Conservation (phyloP, 352 stramenopile genomes). For the Poterioochromonas sp. region DNA sequence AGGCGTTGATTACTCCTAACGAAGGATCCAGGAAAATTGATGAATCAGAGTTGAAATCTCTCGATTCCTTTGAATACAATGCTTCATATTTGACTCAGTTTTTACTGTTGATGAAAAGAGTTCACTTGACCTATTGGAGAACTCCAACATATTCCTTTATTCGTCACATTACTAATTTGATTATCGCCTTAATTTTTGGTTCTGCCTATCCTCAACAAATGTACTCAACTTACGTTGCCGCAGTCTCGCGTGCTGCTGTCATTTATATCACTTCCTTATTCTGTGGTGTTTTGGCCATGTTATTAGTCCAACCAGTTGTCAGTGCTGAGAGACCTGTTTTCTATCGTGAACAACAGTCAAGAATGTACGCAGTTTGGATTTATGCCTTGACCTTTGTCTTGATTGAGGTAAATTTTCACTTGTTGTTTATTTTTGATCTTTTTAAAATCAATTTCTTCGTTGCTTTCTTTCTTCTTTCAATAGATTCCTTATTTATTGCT, state of each 20-base stretch:
- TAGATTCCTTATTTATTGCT: conserved; percentile 44
- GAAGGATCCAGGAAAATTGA: conserved; percentile 33
- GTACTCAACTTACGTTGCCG: conserved; percentile 31
- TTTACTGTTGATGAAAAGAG: conserved; percentile 3
- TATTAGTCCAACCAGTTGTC: conserved; percentile 59
- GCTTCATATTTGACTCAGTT: conserved; percentile 14
- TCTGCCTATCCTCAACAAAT: conserved; percentile 53
- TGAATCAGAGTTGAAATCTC: conserved; percentile 76
- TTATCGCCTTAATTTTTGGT: conserved; percentile 66
- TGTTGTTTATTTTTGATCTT: too few species aligned
- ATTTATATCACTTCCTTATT: conserved; percentile 72
- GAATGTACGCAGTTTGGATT: conserved; percentile 72
- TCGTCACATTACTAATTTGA: conserved; percentile 56
- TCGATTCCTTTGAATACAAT: conserved; percentile 72
- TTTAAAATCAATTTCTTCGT: too few species aligned
- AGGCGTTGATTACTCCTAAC: not conserved
- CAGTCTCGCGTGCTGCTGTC: conserved; percentile 50
- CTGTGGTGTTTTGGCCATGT: conserved; percentile 60
- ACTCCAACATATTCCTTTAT: conserved; percentile 73
- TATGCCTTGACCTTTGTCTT: conserved; percentile 65
- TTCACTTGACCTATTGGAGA: conserved; percentile 65
- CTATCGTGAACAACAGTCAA: conserved; percentile 76
- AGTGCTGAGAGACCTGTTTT: conserved; percentile 69
- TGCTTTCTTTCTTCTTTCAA: not conserved
- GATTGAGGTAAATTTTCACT: conserved; percentile 47